These are phyloP conservation scores for Boletus rex-veris DNA, from an alignment of 768 basidiomycete genomes.

Conservation along the genomic window DNA sequence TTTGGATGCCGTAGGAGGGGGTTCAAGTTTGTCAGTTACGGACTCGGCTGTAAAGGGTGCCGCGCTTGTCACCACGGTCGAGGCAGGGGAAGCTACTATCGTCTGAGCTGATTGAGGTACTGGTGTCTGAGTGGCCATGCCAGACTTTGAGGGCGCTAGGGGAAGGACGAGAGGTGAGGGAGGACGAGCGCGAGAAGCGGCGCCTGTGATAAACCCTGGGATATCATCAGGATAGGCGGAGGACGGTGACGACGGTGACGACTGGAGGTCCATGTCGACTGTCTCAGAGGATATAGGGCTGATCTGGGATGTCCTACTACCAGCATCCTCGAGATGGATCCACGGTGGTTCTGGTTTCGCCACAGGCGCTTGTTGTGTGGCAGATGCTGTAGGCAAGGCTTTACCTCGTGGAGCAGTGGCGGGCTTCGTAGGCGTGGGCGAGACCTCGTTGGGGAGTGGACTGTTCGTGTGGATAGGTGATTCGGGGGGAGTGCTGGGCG, in stretches of 20 bases:
- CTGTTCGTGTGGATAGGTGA: conserved; percentile 11
- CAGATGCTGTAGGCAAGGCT: conserved; percentile 9
- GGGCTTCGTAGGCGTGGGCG: conserved; percentile 6
- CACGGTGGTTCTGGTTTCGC: conserved; percentile 17
- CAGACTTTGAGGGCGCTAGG: conserved; percentile 7
- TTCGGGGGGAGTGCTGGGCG: conserved; percentile 36
- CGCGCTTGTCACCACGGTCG: conserved; percentile 8
- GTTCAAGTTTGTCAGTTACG: conserved; percentile 9
- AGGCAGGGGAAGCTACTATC: conserved; percentile 16
- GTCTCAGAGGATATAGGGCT: conserved; percentile 34
- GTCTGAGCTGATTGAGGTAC: conserved; percentile 14
- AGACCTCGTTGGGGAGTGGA: conserved; percentile 1
- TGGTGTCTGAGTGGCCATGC: conserved; percentile 11
- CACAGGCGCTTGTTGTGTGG: conserved; percentile 14
- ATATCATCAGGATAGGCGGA: conserved; percentile 28
- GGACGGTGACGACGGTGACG: conserved; percentile 29
- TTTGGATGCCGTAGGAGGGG: conserved; percentile 4
- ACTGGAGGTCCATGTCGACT: conserved; percentile 34
- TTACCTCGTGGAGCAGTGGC: conserved; percentile 6
- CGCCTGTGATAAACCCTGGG: conserved; percentile 33
- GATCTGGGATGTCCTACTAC: conserved; percentile 27
- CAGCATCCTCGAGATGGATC: conserved; percentile 23
- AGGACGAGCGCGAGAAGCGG: conserved; percentile 24
- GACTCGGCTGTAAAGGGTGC: conserved; percentile 9
- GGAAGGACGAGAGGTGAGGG: conserved; percentile 26